Conservation (phyloP, 2,329 filamentous ascomycete genomes). For the Ceratocystis destructans region DNA sequence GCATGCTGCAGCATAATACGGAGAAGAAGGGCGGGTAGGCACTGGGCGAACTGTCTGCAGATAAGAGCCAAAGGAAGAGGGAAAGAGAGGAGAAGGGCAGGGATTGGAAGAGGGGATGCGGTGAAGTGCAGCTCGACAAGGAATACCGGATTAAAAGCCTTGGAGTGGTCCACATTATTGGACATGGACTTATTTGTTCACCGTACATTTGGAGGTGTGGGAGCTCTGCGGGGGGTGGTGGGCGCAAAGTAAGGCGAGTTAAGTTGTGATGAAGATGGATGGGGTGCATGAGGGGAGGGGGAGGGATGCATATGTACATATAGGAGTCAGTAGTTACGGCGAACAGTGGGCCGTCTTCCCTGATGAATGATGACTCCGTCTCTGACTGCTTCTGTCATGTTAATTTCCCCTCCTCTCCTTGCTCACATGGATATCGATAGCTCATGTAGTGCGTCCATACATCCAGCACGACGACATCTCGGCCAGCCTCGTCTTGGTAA, state of each 20-base stretch:
- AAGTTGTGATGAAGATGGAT: not conserved
- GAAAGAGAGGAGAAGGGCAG: not conserved
- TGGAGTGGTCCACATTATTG: not conserved
- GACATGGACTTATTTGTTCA: not conserved
- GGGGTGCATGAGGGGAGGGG: not conserved
- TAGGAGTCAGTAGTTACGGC: not conserved
- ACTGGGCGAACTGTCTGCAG: not conserved
- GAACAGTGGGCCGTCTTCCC: not conserved
- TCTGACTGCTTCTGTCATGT: not conserved
- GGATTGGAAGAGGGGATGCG: not conserved
- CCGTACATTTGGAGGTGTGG: not conserved
- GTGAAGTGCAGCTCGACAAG: not conserved
- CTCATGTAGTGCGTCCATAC: not conserved
- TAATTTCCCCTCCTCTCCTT: not conserved
- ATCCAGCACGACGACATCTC: not conserved
- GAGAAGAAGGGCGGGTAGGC: not conserved
- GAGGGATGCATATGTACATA: not conserved
- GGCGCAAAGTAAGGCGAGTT: not conserved
- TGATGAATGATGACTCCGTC: not conserved
- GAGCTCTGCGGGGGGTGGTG: not conserved
- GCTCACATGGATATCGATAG: not conserved
- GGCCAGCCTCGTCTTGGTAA: not conserved
- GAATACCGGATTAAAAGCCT: not conserved
- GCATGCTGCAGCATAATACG: not conserved
- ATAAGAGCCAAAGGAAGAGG: slow-evolving; percentile 3